These are phyloP conservation scores for Phoma sp. DNA, from an alignment of 2,329 filamentous ascomycete species.

Conservation along the genomic window DNA sequence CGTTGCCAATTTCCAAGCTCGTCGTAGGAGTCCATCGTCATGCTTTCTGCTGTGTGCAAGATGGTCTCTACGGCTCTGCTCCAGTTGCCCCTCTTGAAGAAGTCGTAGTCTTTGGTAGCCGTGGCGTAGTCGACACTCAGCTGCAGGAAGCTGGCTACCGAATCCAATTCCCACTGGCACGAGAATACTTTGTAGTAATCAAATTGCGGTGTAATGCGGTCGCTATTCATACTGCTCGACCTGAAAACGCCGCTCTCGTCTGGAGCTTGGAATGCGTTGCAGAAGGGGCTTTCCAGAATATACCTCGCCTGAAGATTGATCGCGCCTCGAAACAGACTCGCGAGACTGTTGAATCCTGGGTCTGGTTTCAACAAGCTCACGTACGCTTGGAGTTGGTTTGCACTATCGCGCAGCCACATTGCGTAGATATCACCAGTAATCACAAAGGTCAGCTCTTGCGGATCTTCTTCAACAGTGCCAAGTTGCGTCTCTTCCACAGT, in stretches of 20 bases:
- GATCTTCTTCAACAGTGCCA: slow-evolving; percentile 22
- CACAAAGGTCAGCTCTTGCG: slow-evolving; percentile 67
- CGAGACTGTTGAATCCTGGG: slow-evolving; percentile 57
- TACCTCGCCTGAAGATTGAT: slow-evolving; percentile 76
- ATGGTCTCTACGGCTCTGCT: slow-evolving; percentile 52
- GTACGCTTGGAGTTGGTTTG: slow-evolving; percentile 76
- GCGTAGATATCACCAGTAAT: slow-evolving; percentile 65
- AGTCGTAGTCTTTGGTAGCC: slow-evolving; percentile 53
- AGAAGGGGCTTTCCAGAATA: slow-evolving; percentile 64
- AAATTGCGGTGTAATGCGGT: slow-evolving; percentile 53
- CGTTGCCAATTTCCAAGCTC: slow-evolving; percentile 51
- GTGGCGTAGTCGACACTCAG: slow-evolving; percentile 55
- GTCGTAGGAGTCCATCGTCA: slow-evolving; percentile 57
- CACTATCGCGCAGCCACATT: slow-evolving; percentile 62
- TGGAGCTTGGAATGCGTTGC: slow-evolving; percentile 61
- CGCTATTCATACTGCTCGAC: slow-evolving; percentile 48
- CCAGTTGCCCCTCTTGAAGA: slow-evolving; percentile 56
- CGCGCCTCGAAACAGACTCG: slow-evolving; percentile 70
- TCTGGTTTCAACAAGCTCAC: slow-evolving; percentile 63
- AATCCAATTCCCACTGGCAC: slow-evolving; percentile 62
- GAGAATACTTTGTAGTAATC: slow-evolving; percentile 56
- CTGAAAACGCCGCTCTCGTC: slow-evolving; percentile 52
- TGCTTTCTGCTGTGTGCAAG: slow-evolving; percentile 52
- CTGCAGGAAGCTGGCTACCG: slow-evolving; percentile 58
- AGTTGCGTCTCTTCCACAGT: slow-evolving; percentile 27